A percentile compares a stretch with the other conserved stretches of the same genome.
Evolutionary conservation across 352 stramenopile genomes (phyloP).

Genomic region (Thraustochytrium sp.): DNA sequence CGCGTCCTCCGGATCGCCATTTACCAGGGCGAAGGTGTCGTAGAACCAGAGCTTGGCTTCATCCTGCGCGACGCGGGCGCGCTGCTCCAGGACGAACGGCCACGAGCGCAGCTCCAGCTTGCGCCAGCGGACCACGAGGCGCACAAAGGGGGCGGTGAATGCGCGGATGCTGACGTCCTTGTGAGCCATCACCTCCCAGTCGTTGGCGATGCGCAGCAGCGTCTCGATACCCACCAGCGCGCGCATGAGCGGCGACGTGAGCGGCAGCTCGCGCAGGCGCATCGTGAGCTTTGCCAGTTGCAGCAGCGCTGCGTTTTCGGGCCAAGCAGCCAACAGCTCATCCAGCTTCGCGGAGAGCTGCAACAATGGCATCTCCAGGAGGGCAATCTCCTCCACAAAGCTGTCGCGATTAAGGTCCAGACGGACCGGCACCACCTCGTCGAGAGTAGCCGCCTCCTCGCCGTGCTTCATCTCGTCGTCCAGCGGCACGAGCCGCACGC

Average conservation of each 20-base stretch:
- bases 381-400: conserved; percentile 22
- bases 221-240: conserved; percentile 90
- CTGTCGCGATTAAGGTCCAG: conserved; percentile 16
- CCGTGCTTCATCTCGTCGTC: neutral
- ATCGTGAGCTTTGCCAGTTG: conserved; percentile 82
- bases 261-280: conserved; percentile 58
- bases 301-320: conserved; percentile 91
- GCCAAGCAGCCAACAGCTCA: conserved; percentile 84
- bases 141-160: conserved; percentile 80
- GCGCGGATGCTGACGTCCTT: conserved; percentile 79
- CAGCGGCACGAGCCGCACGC: neutral
- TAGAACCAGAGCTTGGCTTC: conserved; percentile 48
- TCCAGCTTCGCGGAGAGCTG: conserved; percentile 67
- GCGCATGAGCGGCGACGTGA: conserved; percentile 63
- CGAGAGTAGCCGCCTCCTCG: neutral
- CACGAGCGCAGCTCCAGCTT: conserved; percentile 97
- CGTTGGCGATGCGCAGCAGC: conserved; percentile 89
- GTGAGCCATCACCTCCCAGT: conserved; percentile 96
- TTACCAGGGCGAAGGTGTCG: conserved; percentile 24
- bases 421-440: conserved; percentile 3
- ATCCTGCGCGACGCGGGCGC: conserved; percentile 37
- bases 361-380: conserved; percentile 60
- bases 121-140: conserved; percentile 91
- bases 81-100: conserved; percentile 73
- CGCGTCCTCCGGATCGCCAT: neutral